These are phyloP conservation scores for Pterulicium gracile DNA, from an alignment of 1,284 basidiomycete species.

Conservation along the genomic window DNA sequence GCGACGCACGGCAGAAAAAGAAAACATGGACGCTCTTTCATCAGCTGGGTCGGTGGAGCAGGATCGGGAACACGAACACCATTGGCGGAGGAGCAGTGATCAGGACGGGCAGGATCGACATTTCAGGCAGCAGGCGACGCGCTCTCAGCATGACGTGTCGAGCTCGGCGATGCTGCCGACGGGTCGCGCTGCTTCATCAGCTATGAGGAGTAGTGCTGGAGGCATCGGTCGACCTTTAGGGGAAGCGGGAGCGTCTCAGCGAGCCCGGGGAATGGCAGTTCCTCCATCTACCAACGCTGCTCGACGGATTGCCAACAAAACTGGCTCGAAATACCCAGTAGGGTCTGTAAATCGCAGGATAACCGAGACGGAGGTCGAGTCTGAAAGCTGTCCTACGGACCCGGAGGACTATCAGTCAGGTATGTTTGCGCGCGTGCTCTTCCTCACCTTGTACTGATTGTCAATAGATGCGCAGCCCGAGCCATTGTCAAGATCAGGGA, in stretches of 20 bases:
- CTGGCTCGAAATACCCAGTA: background rate
- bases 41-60: background rate
- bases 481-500: background rate
- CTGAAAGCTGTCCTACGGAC: background rate
- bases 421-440: no score
- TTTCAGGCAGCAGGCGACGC: background rate
- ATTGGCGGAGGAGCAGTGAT: background rate
- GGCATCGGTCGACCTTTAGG: background rate
- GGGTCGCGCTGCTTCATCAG: background rate
- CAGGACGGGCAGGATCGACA: background rate
- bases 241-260: background rate
- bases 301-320: background rate
- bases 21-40: background rate
- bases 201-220: background rate
- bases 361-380: background rate
- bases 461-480: background rate
- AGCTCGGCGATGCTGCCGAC: background rate
- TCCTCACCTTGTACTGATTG: background rate
- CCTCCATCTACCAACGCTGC: background rate
- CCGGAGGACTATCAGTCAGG: background rate
- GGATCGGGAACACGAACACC: background rate
- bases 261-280: background rate
- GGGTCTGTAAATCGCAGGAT: background rate
- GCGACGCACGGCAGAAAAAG: background rate
- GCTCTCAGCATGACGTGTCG: background rate